Percentiles rank a stretch among this genome's conserved stretches.
These are phyloP conservation scores for Phytophthora sp. DNA, from an alignment of 352 stramenopile genomes.

Conservation along the genomic window DNA sequence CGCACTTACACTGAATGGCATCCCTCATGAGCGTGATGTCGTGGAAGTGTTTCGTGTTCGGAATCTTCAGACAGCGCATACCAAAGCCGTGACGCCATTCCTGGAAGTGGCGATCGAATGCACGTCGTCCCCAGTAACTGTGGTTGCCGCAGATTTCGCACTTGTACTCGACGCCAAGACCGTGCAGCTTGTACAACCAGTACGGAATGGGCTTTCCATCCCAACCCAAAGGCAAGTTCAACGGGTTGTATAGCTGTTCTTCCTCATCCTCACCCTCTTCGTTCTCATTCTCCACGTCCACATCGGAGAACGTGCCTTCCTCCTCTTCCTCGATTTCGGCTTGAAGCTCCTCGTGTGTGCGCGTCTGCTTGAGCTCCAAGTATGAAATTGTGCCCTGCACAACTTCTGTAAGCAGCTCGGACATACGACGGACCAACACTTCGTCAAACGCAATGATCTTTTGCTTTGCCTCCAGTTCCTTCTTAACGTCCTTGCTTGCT, in stretches of 20 bases:
- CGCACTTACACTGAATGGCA: constrained; percentile 81
- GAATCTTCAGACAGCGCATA: constrained; percentile 99
- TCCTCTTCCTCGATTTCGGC: constrained; percentile 89
- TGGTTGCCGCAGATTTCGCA: constrained; percentile 99
- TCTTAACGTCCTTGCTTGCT: constrained; percentile 11
- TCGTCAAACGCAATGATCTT: constrained; percentile 74
- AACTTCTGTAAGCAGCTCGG: constrained; percentile 84
- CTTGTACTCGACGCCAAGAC: constrained; percentile 98
- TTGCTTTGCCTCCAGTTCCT: constrained; percentile 35
- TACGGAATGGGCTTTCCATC: constrained; percentile 99
- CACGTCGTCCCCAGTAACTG: constrained; percentile 96
- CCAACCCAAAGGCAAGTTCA: constrained; percentile 98
- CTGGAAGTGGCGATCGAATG: constrained; percentile 98
- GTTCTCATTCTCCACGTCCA: constrained; percentile 74
- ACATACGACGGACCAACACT: constrained; percentile 71
- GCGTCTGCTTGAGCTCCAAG: constrained; percentile 88
- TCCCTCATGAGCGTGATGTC: constrained; percentile 99
- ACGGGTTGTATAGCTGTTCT: constrained; percentile 98
- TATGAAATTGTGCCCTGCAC: constrained; percentile 87
- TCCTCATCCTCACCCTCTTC: constrained; percentile 90
- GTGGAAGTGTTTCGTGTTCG: constrained; percentile 99
- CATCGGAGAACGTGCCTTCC: constrained; percentile 81
- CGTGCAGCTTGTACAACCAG: constrained; percentile 99
- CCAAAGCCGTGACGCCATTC: constrained; percentile 98
- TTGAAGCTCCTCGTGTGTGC: constrained; percentile 88